Percentiles rank a stretch among this genome's conserved stretches.
Conservation (phyloP, 306 rosid genomes). For the Gastrolobium villosum region DNA sequence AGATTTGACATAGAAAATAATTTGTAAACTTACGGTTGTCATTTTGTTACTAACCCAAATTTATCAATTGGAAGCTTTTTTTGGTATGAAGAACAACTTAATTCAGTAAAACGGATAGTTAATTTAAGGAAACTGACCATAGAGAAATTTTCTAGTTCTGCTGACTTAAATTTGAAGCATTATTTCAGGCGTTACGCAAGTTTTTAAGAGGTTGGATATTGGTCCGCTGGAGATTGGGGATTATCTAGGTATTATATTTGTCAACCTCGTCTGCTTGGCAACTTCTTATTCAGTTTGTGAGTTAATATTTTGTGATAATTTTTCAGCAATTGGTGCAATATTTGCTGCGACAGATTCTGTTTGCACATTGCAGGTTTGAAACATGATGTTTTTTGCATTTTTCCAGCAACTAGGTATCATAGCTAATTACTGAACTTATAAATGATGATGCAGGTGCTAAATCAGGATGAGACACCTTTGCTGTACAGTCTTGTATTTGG, state of each 20-base stretch:
- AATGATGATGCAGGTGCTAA: slow-evolving; percentile 79
- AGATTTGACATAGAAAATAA: slow-evolving; percentile 10
- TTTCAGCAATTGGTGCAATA: slow-evolving; percentile 95
- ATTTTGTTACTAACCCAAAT: slow-evolving; percentile 4
- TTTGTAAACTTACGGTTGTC: neutral
- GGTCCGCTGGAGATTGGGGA: slow-evolving; percentile 85
- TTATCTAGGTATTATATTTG: slow-evolving; percentile 66
- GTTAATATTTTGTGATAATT: slow-evolving; percentile 40
- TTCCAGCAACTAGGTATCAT: slow-evolving; percentile 41
- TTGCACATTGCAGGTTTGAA: slow-evolving; percentile 95
- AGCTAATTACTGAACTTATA: slow-evolving; percentile 44
- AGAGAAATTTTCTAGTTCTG: slow-evolving; percentile 5
- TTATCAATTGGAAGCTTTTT: slow-evolving; percentile 1
- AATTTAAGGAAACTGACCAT: neutral
- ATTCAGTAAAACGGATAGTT: neutral
- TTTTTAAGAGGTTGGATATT: slow-evolving; percentile 82
- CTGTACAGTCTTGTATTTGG: slow-evolving; percentile 99
- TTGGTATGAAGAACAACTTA: neutral
- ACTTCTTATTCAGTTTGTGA: slow-evolving; percentile 15
- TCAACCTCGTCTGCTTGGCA: slow-evolving; percentile 30
- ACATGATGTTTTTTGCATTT: slow-evolving; percentile 25
- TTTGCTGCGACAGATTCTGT: slow-evolving; percentile 99
- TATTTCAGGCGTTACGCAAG: slow-evolving; percentile 68
- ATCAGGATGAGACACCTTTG: slow-evolving; percentile 98
- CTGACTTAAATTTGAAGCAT: slow-evolving; percentile 50